A percentile compares a stretch with the other conserved stretches of the same genome.
Conservation (phyloP, 495 filamentous ascomycete genomes). For the Trypethelium eluteriae region DNA sequence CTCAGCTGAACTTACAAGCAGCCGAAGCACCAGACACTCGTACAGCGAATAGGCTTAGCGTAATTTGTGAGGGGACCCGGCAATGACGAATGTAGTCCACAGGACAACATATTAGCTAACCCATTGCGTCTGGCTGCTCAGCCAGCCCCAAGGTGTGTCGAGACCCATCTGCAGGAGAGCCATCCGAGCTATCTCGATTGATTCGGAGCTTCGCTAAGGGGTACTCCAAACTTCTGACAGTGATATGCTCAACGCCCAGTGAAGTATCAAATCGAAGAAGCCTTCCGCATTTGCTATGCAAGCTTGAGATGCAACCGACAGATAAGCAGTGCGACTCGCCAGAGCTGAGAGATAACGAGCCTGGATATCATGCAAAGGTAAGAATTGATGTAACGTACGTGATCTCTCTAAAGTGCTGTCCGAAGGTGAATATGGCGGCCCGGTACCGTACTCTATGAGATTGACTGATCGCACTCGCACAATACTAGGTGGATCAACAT, state of each 20-base stretch:
- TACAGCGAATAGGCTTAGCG: neutral
- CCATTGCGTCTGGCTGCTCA: neutral
- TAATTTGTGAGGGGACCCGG: neutral
- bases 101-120: neutral
- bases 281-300: too few relatives aligned
- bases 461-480: too few relatives aligned
- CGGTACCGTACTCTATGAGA: too few relatives aligned
- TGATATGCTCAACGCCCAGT: too few relatives aligned
- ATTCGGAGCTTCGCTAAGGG: neutral
- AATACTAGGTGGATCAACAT: too few relatives aligned
- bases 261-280: too few relatives aligned
- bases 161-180: neutral
- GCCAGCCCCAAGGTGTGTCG: neutral
- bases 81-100: neutral
- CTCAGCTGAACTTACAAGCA: neutral
- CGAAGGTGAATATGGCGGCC: conserved; percentile 80
- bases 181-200: neutral
- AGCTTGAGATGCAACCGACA: conserved; percentile 32
- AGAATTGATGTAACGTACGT: conserved; percentile 26
- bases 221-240: too few relatives aligned
- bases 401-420: conserved; percentile 52
- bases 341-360: neutral
- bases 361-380: neutral
- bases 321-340: conserved; percentile 37
- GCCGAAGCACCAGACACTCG: neutral